phyloP scores from a whole-genome alignment of 2,329 filamentous ascomycete genomes.

The Venturia effusa region DNA sequence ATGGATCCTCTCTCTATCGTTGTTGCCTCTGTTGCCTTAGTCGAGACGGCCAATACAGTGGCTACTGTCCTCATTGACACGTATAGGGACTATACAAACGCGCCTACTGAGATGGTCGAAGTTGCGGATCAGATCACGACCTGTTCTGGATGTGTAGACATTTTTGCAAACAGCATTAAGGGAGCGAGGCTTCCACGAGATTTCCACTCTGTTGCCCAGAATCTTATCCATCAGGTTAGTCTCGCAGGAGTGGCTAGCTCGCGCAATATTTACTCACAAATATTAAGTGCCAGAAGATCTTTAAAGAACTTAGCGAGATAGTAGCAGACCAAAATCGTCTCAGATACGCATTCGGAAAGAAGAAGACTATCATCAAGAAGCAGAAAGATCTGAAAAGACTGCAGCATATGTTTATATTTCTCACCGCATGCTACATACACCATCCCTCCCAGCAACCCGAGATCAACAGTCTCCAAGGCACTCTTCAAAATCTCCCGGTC shows the following conservation, averaged over 20 bases:
- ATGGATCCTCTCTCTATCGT: constrained; percentile 1
- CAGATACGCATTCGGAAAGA: not conserved
- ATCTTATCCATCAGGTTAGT: not conserved
- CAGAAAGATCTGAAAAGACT: constrained; percentile 2
- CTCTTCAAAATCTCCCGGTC: not conserved
- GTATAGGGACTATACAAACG: constrained; percentile 2
- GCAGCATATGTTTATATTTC: constrained; percentile 2
- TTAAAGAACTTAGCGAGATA: not conserved
- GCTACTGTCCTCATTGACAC: not conserved
- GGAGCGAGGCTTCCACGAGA: not conserved
- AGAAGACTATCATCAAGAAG: not conserved
- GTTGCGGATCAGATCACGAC: not conserved
- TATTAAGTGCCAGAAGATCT: not conserved
- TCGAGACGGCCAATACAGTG: not conserved
- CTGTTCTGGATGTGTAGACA: not conserved
- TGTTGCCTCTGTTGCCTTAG: not conserved
- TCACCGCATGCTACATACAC: not conserved
- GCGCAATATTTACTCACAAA: not conserved
- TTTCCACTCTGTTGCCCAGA: not conserved
- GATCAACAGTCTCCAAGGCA: not conserved
- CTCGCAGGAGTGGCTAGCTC: not conserved
- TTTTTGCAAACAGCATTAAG: not conserved
- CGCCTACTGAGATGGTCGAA: not conserved
- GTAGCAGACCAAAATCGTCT: not conserved
- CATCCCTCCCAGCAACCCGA: not conserved